Conservation (phyloP, 352 stramenopile genomes). For the Aphanomyces cochlioides region DNA sequence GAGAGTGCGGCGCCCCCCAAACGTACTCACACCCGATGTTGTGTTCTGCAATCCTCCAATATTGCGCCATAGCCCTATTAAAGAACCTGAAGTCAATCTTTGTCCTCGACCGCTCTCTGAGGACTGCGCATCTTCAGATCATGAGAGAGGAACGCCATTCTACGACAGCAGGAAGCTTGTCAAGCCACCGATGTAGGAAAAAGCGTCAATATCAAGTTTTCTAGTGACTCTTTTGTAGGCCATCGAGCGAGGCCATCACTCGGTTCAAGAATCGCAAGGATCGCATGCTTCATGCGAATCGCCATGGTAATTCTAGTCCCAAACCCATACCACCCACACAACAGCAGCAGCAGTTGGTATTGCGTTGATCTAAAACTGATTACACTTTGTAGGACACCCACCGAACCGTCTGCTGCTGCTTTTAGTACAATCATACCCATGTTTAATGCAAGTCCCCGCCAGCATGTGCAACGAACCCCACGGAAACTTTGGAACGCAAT, state of each 20-base stretch:
- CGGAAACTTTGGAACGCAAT: slow-evolving; percentile 76
- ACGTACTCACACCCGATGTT: background rate
- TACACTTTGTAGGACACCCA: background rate
- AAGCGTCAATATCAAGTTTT: background rate
- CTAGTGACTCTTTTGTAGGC: background rate
- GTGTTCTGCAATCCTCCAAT: slow-evolving; percentile 4
- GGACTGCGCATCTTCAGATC: no score
- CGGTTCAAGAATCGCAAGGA: slow-evolving; percentile 7
- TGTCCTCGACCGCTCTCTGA: no score
- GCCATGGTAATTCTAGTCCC: slow-evolving; percentile 3
- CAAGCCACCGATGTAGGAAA: background rate
- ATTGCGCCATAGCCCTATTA: background rate
- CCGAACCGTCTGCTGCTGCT: background rate
- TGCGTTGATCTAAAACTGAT: background rate
- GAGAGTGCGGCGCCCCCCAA: background rate
- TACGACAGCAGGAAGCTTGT: slow-evolving; percentile 13
- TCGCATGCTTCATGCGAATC: background rate
- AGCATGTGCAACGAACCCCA: slow-evolving; percentile 36
- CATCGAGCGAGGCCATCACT: slow-evolving; percentile 6
- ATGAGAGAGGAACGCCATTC: background rate
- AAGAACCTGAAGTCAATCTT: no score
- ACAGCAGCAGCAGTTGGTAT: background rate
- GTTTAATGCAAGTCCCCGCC: background rate
- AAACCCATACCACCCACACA: background rate
- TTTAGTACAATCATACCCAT: no score